Conservation (phyloP, 2,329 filamentous ascomycete species). For the Colletotrichum endophyticum region DNA sequence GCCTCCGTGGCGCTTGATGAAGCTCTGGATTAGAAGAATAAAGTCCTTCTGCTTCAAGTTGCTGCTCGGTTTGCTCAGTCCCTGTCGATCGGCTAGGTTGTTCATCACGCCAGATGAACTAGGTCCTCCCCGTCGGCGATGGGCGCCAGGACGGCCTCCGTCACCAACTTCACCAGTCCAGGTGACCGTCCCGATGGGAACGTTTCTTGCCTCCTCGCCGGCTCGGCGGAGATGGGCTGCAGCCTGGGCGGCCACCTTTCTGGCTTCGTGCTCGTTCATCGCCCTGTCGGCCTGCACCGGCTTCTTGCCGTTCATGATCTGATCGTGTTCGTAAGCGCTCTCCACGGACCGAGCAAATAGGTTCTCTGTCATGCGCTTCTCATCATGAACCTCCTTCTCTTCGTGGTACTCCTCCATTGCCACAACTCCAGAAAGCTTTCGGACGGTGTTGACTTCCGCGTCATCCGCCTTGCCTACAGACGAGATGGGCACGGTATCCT, state of each 20-base stretch:
- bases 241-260: constrained; percentile 77
- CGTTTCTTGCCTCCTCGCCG: constrained; percentile 71
- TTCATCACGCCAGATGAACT: constrained; percentile 61
- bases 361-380: constrained; percentile 83
- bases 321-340: constrained; percentile 91
- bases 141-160: constrained; percentile 70
- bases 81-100: constrained; percentile 63
- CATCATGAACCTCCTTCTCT: constrained; percentile 57
- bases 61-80: constrained; percentile 39
- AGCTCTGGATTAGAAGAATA: constrained; percentile 75
- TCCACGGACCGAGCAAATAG: constrained; percentile 90
- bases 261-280: constrained; percentile 83
- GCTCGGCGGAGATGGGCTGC: constrained; percentile 77
- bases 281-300: constrained; percentile 75
- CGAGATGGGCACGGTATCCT: constrained; percentile 8
- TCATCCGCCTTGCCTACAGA: neutral
- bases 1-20: constrained; percentile 79
- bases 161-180: constrained; percentile 90
- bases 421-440: constrained; percentile 64
- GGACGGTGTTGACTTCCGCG: constrained; percentile 42
- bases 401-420: constrained; percentile 68
- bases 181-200: constrained; percentile 85
- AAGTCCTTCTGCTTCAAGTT: constrained; percentile 65
- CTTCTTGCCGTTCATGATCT: constrained; percentile 81
- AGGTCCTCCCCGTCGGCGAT: constrained; percentile 54